Percentiles rank a stretch among this genome's conserved stretches.
phyloP scores from a whole-genome alignment of 768 basidiomycete genomes.

The Mycena pura region DNA sequence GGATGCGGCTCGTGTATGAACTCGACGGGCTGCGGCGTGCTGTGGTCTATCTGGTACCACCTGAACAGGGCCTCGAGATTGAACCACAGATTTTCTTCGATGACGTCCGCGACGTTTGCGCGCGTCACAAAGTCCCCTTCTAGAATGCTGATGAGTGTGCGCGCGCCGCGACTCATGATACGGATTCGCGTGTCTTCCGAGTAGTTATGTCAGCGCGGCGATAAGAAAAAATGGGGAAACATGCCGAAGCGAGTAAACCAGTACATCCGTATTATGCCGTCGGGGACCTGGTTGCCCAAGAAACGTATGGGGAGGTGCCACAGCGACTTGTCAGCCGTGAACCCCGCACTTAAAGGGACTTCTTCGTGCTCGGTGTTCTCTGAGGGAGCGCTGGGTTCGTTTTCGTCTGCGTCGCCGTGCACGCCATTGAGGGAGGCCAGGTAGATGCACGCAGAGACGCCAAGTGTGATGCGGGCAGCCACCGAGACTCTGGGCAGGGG shows the following conservation, averaged over 20 bases:
- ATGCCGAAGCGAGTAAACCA: conserved; percentile 6
- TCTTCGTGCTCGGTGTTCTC: neutral
- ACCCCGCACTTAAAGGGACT: neutral
- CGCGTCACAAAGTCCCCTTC: conserved; percentile 19
- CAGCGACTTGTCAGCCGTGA: neutral
- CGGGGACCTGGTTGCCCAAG: neutral
- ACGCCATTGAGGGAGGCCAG: conserved; percentile 8
- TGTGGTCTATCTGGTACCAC: conserved; percentile 21
- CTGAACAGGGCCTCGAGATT: conserved; percentile 16
- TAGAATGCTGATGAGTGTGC: conserved; percentile 8
- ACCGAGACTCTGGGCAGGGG: neutral
- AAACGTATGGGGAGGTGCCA: neutral
- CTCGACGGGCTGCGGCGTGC: conserved; percentile 21
- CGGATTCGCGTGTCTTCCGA: conserved; percentile 14
- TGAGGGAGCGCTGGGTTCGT: neutral
- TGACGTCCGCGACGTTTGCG: conserved; percentile 1
- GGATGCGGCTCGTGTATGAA: conserved; percentile 17
- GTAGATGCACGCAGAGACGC: conserved; percentile 8
- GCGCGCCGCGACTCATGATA: neutral
- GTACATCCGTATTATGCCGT: conserved; percentile 10
- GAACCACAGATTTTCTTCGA: conserved; percentile 15
- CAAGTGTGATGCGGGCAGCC: conserved; percentile 1
- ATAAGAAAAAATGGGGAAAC: neutral
- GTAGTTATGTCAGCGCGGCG: neutral
- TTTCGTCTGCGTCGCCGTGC: conserved; percentile 12